Base-by-base conservation (phyloP, 768 basidiomycete genomes). In the Pholiota microspora region DNA sequence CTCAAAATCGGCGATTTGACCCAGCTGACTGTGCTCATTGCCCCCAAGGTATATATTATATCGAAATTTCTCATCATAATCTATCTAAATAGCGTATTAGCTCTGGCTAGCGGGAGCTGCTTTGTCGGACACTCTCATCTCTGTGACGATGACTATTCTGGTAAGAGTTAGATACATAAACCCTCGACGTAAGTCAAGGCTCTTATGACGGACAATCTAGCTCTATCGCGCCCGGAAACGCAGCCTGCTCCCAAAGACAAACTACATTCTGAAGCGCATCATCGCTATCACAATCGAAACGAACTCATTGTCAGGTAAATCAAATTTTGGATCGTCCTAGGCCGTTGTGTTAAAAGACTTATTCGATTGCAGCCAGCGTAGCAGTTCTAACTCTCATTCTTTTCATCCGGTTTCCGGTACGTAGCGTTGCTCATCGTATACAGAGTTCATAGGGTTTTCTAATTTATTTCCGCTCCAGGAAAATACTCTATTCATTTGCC, bases 281-380 rank as follows among this genome's bases (percentile, higher is more conserved):
- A 51, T 51, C 38, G 28, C 38, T 51, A n/a, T 51, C 18, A 51
- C 51, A 10, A 51, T 51, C 24, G 51, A 51, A 31, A 51, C 51
- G 8, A 51, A 51, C 27, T 1, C 40, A 15, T 16, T 51, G n/a
- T 44, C 51, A 13, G 51, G 51, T 51, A 44, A 13, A 31, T 31
- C 21, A 8, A 51, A 29, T n/a, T 7, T 42, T 25, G 13, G 2
- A 7, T 13, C 8, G 8, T 16, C 7, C 16, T 15, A n/a, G n/a
- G n/a, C n/a, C n/a, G n/a, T 27, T 8, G 29, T 16, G 25, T 16
- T 25, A 38, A 40, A 5, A 10, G 15, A 6, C 4, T 18, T 23
- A 15, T 35, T 27, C 18, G 12, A 36, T 36, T 2, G 3, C 40
- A 51, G 51, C 51, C 7, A 42, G 27, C 16, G 21, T 51, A 10